Conservation (phyloP, 148 eudicot species). For the Camellia sinensis region DNA sequence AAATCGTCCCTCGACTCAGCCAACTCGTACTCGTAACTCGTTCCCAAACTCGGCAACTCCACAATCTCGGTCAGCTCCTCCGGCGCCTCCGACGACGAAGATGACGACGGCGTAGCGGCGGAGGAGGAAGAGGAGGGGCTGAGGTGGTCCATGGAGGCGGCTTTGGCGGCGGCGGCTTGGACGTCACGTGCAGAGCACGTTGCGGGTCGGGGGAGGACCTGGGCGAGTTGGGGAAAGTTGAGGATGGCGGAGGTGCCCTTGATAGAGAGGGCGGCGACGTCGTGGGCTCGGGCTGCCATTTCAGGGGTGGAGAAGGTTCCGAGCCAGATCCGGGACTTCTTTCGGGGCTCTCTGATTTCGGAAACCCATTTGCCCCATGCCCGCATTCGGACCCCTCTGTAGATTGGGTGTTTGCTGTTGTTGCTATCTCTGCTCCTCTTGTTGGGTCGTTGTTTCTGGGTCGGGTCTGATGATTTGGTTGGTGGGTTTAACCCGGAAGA, state of each 20-base stretch:
- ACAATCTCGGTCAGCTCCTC: slow-evolving; percentile 59
- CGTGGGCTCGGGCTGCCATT: slow-evolving; percentile 89
- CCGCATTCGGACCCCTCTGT: slow-evolving; percentile 67
- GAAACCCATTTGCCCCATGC: slow-evolving; percentile 84
- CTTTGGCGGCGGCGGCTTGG: slow-evolving; percentile 57
- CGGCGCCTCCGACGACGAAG: not conserved
- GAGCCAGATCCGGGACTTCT: slow-evolving; percentile 73
- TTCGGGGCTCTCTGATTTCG: slow-evolving; percentile 65
- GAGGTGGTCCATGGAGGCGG: slow-evolving; percentile 53
- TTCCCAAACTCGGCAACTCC: slow-evolving; percentile 53
- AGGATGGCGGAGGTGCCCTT: slow-evolving; percentile 58
- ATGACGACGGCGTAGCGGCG: not conserved
- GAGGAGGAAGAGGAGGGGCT: not conserved
- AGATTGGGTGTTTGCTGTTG: slow-evolving; percentile 46
- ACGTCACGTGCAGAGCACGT: slow-evolving; percentile 58
- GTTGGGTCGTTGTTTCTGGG: not conserved
- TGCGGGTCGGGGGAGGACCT: slow-evolving; percentile 48
- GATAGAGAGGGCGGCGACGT: slow-evolving; percentile 57
- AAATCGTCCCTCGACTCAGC: slow-evolving; percentile 32
- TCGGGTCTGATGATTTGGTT: not conserved
- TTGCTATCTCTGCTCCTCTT: slow-evolving; percentile 13
- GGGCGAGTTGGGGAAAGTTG: slow-evolving; percentile 61
- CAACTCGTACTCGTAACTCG: slow-evolving; percentile 29
- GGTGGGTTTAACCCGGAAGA: not conserved
- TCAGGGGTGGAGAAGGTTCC: slow-evolving; percentile 69